Conservation (phyloP, 805 yeast genomes). For the Lipomyces yamadae region DNA sequence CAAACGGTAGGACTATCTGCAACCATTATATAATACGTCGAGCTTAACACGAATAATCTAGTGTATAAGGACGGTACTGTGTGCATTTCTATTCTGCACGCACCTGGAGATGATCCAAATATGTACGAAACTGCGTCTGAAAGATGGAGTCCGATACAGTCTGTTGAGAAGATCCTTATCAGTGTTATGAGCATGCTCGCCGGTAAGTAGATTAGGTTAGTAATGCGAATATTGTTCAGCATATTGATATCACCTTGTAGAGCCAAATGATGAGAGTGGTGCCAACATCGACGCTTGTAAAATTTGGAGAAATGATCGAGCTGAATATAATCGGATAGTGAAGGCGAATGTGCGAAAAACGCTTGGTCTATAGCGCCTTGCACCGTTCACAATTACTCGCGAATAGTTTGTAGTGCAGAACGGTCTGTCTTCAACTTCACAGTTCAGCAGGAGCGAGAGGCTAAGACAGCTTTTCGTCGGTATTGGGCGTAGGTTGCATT, state of each 20-base stretch:
- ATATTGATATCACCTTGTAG: slow-evolving; percentile 44
- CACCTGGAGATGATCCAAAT: slow-evolving; percentile 97
- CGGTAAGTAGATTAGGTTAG: slow-evolving; percentile 33
- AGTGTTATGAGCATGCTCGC: slow-evolving; percentile 96
- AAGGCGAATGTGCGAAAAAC: slow-evolving; percentile 69
- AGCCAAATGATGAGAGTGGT: slow-evolving; percentile 95
- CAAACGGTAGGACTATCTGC: slow-evolving; percentile 57
- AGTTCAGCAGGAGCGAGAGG: background rate
- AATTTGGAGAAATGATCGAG: slow-evolving; percentile 86
- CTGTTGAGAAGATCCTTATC: slow-evolving; percentile 92
- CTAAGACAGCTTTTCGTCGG: background rate
- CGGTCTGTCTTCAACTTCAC: background rate
- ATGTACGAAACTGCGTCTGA: slow-evolving; percentile 95
- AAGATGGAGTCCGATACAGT: slow-evolving; percentile 97
- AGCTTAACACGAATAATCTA: slow-evolving; percentile 10
- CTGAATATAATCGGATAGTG: slow-evolving; percentile 67
- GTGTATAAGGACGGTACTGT: slow-evolving; percentile 93
- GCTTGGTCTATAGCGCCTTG: slow-evolving; percentile 59
- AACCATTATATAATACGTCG: background rate
- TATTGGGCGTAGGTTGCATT: background rate
- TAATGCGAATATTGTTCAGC: background rate
- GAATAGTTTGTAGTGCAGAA: too few relatives aligned
- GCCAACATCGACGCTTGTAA: slow-evolving; percentile 84
- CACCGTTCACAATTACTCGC: background rate
- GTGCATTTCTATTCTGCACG: slow-evolving; percentile 91